Evolutionary conservation across 2,329 filamentous ascomycete genomes (phyloP).

Genomic region (Epichloe typhina): DNA sequence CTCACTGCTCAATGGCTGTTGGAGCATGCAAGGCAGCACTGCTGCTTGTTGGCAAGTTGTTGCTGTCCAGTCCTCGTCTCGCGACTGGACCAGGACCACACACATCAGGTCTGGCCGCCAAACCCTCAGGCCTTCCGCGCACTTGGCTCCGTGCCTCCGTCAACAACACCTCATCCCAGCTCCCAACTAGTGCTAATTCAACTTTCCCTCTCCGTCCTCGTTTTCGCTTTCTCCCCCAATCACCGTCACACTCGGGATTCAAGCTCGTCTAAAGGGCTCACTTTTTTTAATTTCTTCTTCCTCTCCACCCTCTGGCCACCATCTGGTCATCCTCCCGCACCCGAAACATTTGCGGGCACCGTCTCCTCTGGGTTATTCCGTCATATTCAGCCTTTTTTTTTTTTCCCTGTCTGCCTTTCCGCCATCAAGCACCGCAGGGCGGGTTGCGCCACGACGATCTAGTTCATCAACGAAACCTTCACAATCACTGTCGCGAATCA

Average conservation of each 20-base stretch:
- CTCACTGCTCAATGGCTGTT: too few relatives aligned
- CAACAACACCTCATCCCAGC: conserved; percentile 4
- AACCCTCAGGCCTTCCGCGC: not conserved
- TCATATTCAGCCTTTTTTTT: conserved; percentile 4
- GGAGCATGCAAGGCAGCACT: not conserved
- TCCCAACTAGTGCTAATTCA: conserved; percentile 1
- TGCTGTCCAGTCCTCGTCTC: not conserved
- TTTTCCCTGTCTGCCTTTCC: not conserved
- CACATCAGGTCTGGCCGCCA: not conserved
- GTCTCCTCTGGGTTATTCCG: not conserved
- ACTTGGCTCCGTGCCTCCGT: not conserved
- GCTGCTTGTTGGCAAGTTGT: not conserved
- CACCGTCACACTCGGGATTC: conserved; percentile 1
- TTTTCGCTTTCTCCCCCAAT: not conserved
- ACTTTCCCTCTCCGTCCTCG: not conserved
- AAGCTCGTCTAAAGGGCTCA: not conserved
- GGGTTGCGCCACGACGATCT: conserved; percentile 7
- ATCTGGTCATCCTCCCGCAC: not conserved
- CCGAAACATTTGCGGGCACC: not conserved
- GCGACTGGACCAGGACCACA: not conserved
- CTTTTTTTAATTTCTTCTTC: not conserved
- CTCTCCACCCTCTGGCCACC: not conserved
- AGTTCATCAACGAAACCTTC: not conserved
- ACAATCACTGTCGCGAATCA: conserved; percentile 4
- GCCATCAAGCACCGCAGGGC: conserved; percentile 11